These are phyloP conservation scores for Penicillium steckii DNA, from an alignment of 495 filamentous ascomycete species.

Conservation along the genomic window DNA sequence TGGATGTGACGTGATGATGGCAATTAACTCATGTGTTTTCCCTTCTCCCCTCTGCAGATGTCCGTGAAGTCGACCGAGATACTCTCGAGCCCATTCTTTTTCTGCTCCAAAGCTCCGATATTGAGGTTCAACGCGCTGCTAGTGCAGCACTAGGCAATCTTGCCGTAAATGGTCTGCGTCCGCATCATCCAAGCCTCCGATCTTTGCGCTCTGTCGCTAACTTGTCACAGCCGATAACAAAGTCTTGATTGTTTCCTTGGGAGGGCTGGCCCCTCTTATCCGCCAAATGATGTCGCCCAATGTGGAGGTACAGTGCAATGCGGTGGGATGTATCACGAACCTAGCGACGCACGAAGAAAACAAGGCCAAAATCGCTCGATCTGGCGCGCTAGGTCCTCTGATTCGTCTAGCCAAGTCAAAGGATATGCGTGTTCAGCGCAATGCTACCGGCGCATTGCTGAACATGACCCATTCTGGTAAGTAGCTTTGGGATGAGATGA, in stretches of 20 bases:
- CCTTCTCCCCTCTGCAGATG: constrained; percentile 59
- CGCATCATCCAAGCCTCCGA: neutral
- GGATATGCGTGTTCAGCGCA: constrained; percentile 97
- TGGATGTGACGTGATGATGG: constrained; percentile 4
- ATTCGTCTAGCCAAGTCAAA: constrained; percentile 94
- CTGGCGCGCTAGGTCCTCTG: constrained; percentile 85
- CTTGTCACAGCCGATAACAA: constrained; percentile 84
- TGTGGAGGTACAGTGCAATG: constrained; percentile 98
- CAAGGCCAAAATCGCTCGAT: constrained; percentile 96
- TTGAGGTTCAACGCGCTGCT: constrained; percentile 95
- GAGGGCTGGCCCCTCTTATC: constrained; percentile 88
- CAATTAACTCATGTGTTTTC: too few relatives aligned
- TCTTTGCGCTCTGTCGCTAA: constrained; percentile 38
- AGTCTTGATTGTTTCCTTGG: constrained; percentile 88
- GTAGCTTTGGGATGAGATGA: constrained; percentile 9
- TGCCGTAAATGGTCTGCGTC: constrained; percentile 81
- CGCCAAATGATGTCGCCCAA: constrained; percentile 99
- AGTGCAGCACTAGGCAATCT: constrained; percentile 96
- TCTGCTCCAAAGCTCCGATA: constrained; percentile 90
- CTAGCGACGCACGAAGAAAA: constrained; percentile 98
- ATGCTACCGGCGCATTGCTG: constrained; percentile 91
- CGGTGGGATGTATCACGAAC: constrained; percentile 98
- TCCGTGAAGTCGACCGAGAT: constrained; percentile 90
- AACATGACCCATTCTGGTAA: constrained; percentile 99
- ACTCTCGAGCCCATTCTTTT: constrained; percentile 95